Percentiles rank a stretch among this genome's conserved stretches.
Evolutionary conservation across 306 rosid genomes (phyloP).

Genomic region (Quercus wislizeni): DNA sequence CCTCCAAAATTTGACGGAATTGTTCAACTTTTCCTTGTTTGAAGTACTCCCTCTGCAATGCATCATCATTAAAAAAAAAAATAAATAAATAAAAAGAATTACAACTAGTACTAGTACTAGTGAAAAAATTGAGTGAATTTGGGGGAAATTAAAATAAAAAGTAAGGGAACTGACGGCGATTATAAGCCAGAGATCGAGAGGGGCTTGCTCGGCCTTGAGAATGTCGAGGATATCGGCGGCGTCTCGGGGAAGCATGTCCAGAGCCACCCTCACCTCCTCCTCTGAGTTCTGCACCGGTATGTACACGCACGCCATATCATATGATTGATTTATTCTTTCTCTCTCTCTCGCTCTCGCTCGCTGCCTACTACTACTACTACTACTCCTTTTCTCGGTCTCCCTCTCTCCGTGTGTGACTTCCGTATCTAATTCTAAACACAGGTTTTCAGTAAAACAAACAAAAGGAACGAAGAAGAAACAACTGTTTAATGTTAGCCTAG

Average conservation of each 20-base stretch:
- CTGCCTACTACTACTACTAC: too few relatives aligned
- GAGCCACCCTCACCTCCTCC: constrained; percentile 95
- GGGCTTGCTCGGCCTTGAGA: constrained; percentile 98
- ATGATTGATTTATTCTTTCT: too few relatives aligned
- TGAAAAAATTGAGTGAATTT: too few relatives aligned
- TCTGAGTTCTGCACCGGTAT: constrained; percentile 99
- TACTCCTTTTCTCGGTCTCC: too few relatives aligned
- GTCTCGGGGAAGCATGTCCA: constrained; percentile 92
- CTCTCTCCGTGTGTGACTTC: too few relatives aligned
- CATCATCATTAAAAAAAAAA: neutral
- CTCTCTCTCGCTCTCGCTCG: too few relatives aligned
- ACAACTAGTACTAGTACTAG: neutral
- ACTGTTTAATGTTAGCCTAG: too few relatives aligned
- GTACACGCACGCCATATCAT: constrained; percentile 73
- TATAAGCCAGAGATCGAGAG: constrained; percentile 98
- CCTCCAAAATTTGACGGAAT: constrained; percentile 93
- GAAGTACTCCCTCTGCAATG: constrained; percentile 89
- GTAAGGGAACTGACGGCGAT: constrained; percentile 60
- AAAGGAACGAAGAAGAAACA: too few relatives aligned
- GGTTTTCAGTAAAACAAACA: too few relatives aligned
- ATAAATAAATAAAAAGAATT: neutral
- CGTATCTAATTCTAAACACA: too few relatives aligned
- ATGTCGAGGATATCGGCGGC: constrained; percentile 95
- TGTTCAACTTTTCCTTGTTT: constrained; percentile 91
- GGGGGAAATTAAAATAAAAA: too few relatives aligned